Conservation (phyloP, 495 filamentous ascomycete genomes). For the Platismatia glauca region DNA sequence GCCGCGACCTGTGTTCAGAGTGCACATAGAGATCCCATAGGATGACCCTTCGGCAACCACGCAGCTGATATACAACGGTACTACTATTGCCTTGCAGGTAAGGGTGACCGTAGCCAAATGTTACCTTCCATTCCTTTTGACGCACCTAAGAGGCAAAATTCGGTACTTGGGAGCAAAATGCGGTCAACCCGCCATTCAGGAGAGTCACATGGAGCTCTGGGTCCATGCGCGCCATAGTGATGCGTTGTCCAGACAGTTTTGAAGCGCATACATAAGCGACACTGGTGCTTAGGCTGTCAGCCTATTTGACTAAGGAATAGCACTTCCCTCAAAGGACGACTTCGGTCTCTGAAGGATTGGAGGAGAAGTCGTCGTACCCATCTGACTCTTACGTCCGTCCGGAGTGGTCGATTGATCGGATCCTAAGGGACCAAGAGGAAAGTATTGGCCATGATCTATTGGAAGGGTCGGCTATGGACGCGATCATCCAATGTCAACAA, state of each 20-base stretch:
- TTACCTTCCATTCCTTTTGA: neutral
- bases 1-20: neutral
- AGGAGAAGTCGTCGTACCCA: neutral
- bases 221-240: conserved; percentile 13
- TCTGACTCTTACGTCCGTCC: neutral
- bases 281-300: conserved; percentile 10
- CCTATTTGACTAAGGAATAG: conserved; percentile 7
- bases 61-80: neutral
- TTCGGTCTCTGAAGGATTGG: conserved; percentile 2
- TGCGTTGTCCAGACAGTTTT: conserved; percentile 12
- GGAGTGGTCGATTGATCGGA: neutral
- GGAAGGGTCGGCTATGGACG: neutral
- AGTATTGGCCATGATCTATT: neutral
- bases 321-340: neutral
- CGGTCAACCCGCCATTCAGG: conserved; percentile 5
- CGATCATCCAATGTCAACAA: neutral
- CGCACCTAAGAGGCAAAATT: neutral
- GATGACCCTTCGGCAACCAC: neutral
- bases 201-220: conserved; percentile 13
- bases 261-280: conserved; percentile 13
- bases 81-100: neutral
- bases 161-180: neutral
- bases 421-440: neutral
- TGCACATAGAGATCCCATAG: neutral
- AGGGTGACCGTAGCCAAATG: neutral